Percentiles rank a stretch among this genome's conserved stretches.
Evolutionary conservation across 2,329 filamentous ascomycete genomes (phyloP).

Genomic region (Curvularia lunata): DNA sequence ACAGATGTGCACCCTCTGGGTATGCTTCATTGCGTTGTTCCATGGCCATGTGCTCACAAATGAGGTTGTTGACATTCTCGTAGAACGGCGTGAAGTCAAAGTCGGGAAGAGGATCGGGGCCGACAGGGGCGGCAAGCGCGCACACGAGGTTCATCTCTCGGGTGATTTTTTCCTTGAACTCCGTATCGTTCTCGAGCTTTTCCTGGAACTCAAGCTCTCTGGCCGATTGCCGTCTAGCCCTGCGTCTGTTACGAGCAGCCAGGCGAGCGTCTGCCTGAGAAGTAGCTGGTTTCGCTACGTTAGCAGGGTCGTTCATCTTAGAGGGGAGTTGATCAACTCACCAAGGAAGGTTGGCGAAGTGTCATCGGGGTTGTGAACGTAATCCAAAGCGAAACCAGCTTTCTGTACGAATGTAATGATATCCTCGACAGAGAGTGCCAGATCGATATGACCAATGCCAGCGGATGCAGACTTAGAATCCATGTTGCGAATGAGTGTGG

Average conservation of each 20-base stretch:
- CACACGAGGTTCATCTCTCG: too few relatives aligned
- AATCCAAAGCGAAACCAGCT: conserved; percentile 32
- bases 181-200: conserved; percentile 16
- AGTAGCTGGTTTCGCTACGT: conserved; percentile 1
- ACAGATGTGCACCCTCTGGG: background rate
- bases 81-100: conserved; percentile 9
- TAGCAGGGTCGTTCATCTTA: conserved; percentile 3
- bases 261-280: conserved; percentile 10
- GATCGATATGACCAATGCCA: conserved; percentile 27
- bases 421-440: conserved; percentile 45
- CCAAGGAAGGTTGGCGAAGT: conserved; percentile 28
- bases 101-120: background rate
- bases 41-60: conserved; percentile 1
- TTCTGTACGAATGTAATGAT: conserved; percentile 38
- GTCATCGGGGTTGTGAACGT: conserved; percentile 13
- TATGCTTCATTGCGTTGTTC: background rate
- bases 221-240: conserved; percentile 19
- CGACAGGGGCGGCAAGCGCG: too few relatives aligned
- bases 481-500: conserved; percentile 21
- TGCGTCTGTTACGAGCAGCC: conserved; percentile 23
- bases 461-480: conserved; percentile 20
- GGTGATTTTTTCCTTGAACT: too few relatives aligned
- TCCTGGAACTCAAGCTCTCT: conserved; percentile 10
- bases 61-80: conserved; percentile 4
- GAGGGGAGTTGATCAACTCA: conserved; percentile 9